These are phyloP conservation scores for Pyrenochaeta sp. DNA, from an alignment of 2,329 filamentous ascomycete genomes.

Conservation along the genomic window DNA sequence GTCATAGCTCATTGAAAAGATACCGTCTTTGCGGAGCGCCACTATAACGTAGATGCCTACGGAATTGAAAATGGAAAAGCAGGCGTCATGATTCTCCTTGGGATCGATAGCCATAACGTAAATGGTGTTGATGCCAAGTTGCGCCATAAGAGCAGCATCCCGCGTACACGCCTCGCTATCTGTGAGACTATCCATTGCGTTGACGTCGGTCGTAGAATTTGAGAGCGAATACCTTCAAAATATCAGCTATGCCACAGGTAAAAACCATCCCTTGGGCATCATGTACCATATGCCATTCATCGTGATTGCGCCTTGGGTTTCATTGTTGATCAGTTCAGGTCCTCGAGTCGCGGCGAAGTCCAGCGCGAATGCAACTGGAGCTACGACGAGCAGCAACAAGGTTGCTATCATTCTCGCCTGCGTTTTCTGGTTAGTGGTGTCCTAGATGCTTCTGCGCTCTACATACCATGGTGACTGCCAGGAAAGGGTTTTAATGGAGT, in stretches of 20 bases:
- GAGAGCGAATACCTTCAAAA: slow-evolving; percentile 20
- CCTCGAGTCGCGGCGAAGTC: slow-evolving; percentile 8
- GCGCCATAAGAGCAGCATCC: slow-evolving; percentile 22
- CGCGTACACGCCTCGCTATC: slow-evolving; percentile 18
- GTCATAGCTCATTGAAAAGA: slow-evolving; percentile 1
- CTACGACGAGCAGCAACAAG: not conserved
- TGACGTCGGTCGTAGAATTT: slow-evolving; percentile 16
- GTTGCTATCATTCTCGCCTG: not conserved
- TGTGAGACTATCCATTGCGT: slow-evolving; percentile 15
- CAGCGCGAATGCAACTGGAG: slow-evolving; percentile 6
- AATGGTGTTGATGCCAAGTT: slow-evolving; percentile 21
- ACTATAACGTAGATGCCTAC: slow-evolving; percentile 21
- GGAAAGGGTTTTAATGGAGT: not conserved
- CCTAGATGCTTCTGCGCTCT: not conserved
- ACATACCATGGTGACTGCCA: not conserved
- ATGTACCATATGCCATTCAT: slow-evolving; percentile 17
- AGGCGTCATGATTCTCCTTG: slow-evolving; percentile 17
- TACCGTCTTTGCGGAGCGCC: slow-evolving; percentile 8
- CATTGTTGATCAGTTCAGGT: slow-evolving; percentile 13
- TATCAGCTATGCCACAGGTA: not conserved
- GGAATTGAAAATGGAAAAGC: slow-evolving; percentile 23
- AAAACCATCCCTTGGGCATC: not conserved
- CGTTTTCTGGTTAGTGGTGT: not conserved
- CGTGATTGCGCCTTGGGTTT: slow-evolving; percentile 11
- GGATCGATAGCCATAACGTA: slow-evolving; percentile 12